phyloP scores from a whole-genome alignment of 768 basidiomycete species.

The Tulasnella sp. region DNA sequence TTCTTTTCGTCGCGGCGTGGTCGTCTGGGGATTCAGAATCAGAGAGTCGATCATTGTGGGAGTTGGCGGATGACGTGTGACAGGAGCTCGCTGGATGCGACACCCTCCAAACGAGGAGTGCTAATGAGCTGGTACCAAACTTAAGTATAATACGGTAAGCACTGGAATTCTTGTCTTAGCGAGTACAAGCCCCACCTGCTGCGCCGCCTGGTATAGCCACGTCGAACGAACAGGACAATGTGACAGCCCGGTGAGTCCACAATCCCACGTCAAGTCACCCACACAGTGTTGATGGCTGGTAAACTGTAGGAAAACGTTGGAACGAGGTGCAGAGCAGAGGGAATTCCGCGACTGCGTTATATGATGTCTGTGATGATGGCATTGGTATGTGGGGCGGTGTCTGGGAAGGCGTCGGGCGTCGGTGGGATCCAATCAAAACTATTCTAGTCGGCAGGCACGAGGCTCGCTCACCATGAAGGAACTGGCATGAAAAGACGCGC shows the following conservation, averaged over 20 bases:
- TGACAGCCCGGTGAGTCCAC: neutral
- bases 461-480: neutral
- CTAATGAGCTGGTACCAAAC: neutral
- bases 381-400: neutral
- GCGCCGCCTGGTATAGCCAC: neutral
- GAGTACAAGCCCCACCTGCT: neutral
- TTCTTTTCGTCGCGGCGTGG: too few species aligned
- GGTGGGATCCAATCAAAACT: neutral
- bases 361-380: neutral
- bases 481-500: neutral
- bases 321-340: neutral
- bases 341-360: neutral
- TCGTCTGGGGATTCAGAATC: conserved; percentile 28
- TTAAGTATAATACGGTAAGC: neutral
- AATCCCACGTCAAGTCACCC: neutral
- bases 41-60: conserved; percentile 31
- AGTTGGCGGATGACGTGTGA: neutral
- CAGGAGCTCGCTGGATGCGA: neutral
- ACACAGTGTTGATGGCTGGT: neutral
- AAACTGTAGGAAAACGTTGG: neutral
- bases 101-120: neutral
- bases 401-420: neutral
- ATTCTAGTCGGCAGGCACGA: conserved; percentile 12
- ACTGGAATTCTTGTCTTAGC: neutral
- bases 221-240: neutral